phyloP scores from a whole-genome alignment of 176 grass and related monocot species.

The Chrysopogon serrulatus region DNA sequence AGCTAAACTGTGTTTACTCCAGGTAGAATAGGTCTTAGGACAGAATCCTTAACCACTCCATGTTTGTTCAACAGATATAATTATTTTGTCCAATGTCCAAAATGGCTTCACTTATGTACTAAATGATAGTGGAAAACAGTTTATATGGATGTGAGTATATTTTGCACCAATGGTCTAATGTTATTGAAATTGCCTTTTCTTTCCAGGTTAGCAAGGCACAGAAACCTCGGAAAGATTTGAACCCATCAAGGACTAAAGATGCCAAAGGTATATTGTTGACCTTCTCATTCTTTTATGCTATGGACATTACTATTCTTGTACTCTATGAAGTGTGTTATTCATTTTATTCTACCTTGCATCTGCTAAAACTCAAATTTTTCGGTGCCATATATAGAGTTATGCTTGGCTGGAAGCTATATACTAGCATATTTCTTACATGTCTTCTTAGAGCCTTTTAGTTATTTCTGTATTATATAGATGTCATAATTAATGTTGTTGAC shows the following conservation, averaged over 20 bases:
- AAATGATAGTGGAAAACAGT: background rate
- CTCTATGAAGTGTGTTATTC: background rate
- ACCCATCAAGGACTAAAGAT: constrained; percentile 73
- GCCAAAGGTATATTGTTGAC: constrained; percentile 52
- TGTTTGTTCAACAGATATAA: background rate
- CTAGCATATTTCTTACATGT: background rate
- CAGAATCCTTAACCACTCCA: background rate
- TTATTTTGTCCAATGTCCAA: background rate
- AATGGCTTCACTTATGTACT: background rate
- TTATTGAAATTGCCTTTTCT: background rate
- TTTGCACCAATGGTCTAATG: background rate
- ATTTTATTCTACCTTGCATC: background rate
- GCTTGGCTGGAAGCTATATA: background rate
- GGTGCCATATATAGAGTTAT: background rate
- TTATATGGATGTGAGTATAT: background rate
- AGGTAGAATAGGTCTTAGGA: background rate
- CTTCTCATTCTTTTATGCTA: background rate
- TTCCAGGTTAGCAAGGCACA: constrained; percentile 83
- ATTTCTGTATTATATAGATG: background rate
- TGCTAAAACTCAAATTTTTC: background rate
- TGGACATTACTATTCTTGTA: background rate
- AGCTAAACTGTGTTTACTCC: background rate
- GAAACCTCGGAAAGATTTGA: constrained; percentile 66
- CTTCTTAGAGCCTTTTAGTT: background rate
- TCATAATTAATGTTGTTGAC: background rate